These are phyloP conservation scores for Zoysia pacifica DNA, from an alignment of 176 grass and related monocot genomes.

Conservation along the genomic window DNA sequence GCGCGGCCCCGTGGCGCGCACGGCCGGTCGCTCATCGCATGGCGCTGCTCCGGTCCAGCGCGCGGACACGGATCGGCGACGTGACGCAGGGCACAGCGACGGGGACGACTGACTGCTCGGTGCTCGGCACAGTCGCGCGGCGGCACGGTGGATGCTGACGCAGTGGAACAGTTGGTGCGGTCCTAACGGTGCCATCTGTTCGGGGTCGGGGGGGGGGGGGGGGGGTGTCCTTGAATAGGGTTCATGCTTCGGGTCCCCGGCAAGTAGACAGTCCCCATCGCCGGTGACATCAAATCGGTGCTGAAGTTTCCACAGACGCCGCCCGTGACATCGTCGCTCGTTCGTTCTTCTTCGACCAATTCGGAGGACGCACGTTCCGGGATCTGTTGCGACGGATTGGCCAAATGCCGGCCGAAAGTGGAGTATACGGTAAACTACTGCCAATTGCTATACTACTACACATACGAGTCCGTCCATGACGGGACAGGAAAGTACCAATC, in stretches of 20 bases:
- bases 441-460: not conserved
- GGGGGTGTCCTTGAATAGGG: not conserved
- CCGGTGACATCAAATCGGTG: constrained; percentile 25
- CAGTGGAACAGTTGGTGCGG: not conserved
- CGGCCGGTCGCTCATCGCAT: not conserved
- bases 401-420: not conserved
- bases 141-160: not conserved
- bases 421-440: not conserved
- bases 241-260: not conserved
- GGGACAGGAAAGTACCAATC: not conserved
- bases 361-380: not conserved
- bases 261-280: constrained; percentile 46
- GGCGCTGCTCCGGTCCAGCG: not conserved
- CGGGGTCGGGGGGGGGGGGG: too few species aligned
- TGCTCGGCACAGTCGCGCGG: not conserved
- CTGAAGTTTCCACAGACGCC: not conserved
- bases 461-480: not conserved
- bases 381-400: too few species aligned
- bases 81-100: not conserved
- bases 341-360: not conserved
- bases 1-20: not conserved
- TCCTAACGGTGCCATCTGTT: not conserved
- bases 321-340: not conserved
- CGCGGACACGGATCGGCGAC: not conserved
- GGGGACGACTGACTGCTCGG: not conserved